These are phyloP conservation scores for Hippophae gyantsensis DNA, from an alignment of 306 rosid genomes.

Conservation along the genomic window DNA sequence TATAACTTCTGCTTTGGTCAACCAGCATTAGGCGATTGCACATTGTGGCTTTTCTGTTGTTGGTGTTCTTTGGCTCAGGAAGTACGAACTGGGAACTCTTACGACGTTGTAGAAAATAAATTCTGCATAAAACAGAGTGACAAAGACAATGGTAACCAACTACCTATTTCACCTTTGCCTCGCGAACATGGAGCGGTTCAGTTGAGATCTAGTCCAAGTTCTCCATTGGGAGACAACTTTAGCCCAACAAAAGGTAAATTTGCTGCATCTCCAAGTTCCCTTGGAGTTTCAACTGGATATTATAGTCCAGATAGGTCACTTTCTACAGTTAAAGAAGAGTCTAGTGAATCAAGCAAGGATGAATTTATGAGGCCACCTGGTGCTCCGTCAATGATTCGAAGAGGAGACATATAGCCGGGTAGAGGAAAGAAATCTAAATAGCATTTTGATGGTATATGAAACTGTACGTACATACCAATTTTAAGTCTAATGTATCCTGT, in stretches of 20 bases:
- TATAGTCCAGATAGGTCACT: constrained; percentile 39
- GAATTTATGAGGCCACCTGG: constrained; percentile 64
- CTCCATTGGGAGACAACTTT: constrained; percentile 33
- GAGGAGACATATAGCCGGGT: constrained; percentile 26
- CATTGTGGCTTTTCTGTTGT: constrained; percentile 83
- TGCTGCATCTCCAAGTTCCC: constrained; percentile 35
- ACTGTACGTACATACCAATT: not conserved
- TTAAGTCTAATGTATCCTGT: too few relatives aligned
- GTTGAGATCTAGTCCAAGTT: constrained; percentile 29
- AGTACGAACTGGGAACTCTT: constrained; percentile 60
- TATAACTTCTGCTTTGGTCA: constrained; percentile 69
- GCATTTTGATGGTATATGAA: not conserved
- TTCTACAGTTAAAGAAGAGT: constrained; percentile 48
- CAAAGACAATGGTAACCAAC: constrained; percentile 14
- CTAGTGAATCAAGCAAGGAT: constrained; percentile 32
- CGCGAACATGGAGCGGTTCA: constrained; percentile 33
- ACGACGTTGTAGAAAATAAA: constrained; percentile 52
- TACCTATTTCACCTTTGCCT: constrained; percentile 38
- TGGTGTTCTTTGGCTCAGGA: constrained; percentile 99
- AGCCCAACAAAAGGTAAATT: constrained; percentile 28
- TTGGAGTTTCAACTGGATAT: constrained; percentile 25
- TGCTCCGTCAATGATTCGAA: constrained; percentile 38
- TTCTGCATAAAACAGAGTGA: constrained; percentile 24
- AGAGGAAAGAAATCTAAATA: not conserved
- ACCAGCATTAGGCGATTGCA: constrained; percentile 58